phyloP scores from a whole-genome alignment of 2,329 filamentous ascomycete genomes.

The Phialophora macrospora region DNA sequence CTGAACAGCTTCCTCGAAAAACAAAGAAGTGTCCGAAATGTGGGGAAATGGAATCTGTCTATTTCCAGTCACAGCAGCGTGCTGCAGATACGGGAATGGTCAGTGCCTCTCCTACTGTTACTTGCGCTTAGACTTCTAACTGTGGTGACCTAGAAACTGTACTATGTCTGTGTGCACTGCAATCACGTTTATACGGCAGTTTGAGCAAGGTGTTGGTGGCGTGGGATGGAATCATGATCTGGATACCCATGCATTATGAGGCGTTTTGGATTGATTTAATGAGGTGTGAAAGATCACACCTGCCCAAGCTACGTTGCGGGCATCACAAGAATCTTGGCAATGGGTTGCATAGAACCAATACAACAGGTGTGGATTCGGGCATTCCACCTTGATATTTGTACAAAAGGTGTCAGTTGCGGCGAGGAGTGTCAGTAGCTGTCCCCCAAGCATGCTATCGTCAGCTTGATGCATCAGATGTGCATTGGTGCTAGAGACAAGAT shows the following conservation, averaged over 20 bases:
- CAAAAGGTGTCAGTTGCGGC: conserved; percentile 1
- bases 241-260: conserved; percentile 23
- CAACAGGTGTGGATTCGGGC: neutral
- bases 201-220: conserved; percentile 29
- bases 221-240: neutral
- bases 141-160: conserved; percentile 70
- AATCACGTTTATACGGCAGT: conserved; percentile 73
- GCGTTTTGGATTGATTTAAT: conserved; percentile 13
- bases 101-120: conserved; percentile 47
- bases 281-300: neutral
- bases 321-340: neutral
- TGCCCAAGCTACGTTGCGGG: neutral
- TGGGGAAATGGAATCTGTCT: conserved; percentile 86
- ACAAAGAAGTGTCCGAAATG: conserved; percentile 85
- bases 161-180: conserved; percentile 93
- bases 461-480: conserved; percentile 56
- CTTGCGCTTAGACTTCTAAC: conserved; percentile 6
- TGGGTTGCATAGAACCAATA: neutral
- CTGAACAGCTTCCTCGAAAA: conserved; percentile 81
- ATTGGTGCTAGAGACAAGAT: conserved; percentile 92
- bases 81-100: conserved; percentile 99
- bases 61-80: conserved; percentile 98
- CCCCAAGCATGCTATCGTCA: neutral
- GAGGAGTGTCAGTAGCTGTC: neutral
- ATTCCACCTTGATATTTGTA: conserved; percentile 5